A percentile compares a stretch with the other conserved stretches of the same genome.
Conservation (phyloP, 2,329 filamentous ascomycete genomes). For the Cercospora sp. region DNA sequence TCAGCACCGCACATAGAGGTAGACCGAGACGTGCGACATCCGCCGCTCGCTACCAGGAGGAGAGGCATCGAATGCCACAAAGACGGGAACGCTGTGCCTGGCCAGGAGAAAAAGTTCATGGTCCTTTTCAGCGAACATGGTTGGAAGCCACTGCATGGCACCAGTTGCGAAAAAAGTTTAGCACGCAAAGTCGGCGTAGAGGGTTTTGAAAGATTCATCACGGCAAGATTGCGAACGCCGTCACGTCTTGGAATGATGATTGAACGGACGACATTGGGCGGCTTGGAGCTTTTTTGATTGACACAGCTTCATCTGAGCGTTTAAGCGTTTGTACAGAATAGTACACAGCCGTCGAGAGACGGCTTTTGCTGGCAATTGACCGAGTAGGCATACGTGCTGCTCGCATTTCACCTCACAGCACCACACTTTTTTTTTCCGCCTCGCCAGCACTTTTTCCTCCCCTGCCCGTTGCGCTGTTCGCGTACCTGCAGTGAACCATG, state of each 20-base stretch:
- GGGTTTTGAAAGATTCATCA: background rate
- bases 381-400: slow-evolving; percentile 12
- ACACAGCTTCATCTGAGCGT: slow-evolving; percentile 24
- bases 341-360: slow-evolving; percentile 19
- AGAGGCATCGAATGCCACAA: slow-evolving; percentile 27
- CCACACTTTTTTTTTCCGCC: background rate
- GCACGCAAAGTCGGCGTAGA: slow-evolving; percentile 18
- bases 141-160: slow-evolving; percentile 16
- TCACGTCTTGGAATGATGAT: background rate
- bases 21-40: slow-evolving; percentile 25
- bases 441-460: background rate
- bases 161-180: slow-evolving; percentile 19
- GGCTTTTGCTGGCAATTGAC: slow-evolving; percentile 8
- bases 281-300: slow-evolving; percentile 15
- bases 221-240: slow-evolving; percentile 8
- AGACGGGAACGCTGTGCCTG: slow-evolving; percentile 21
- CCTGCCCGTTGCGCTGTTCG: slow-evolving; percentile 8
- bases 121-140: slow-evolving; percentile 18
- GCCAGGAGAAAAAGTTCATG: slow-evolving; percentile 25
- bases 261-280: slow-evolving; percentile 11
- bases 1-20: slow-evolving; percentile 36
- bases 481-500: slow-evolving; percentile 23
- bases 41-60: slow-evolving; percentile 20
- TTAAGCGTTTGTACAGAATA: slow-evolving; percentile 27
- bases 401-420: background rate